A percentile compares a stretch with the other conserved stretches of the same genome.
Evolutionary conservation across 2,329 filamentous ascomycete genomes (phyloP).

Genomic region (Aspergillaceae sp.): DNA sequence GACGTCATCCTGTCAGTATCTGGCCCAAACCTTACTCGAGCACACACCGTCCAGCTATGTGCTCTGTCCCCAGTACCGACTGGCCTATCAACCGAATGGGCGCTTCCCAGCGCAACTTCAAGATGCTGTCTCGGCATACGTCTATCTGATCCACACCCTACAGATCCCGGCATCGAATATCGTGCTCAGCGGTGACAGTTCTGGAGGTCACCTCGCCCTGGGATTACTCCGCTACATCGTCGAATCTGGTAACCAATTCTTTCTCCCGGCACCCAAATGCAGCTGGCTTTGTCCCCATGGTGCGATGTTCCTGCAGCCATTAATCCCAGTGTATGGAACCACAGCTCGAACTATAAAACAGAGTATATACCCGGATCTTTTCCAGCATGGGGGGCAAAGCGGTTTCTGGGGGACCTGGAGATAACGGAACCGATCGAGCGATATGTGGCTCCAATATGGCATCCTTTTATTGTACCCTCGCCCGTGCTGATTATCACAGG

Average conservation of each 20-base stretch:
- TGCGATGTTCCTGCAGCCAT: conserved; percentile 6
- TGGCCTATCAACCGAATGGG: conserved; percentile 10
- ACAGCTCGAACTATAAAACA: conserved; percentile 8
- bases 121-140: conserved; percentile 16
- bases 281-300: conserved; percentile 12
- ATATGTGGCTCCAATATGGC: conserved; percentile 9
- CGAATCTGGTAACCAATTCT: conserved; percentile 2
- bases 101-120: conserved; percentile 18
- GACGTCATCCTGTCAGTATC: conserved; percentile 7
- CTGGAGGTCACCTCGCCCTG: conserved; percentile 15
- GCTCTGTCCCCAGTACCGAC: conserved; percentile 15
- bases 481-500: conserved; percentile 12
- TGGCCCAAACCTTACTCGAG: conserved; percentile 8
- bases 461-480: conserved; percentile 13
- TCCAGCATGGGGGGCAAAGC: conserved; percentile 8
- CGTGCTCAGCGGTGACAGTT: conserved; percentile 16
- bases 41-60: conserved; percentile 7
- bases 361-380: conserved; percentile 9
- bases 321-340: conserved; percentile 4
- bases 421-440: conserved; percentile 6
- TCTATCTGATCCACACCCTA: conserved; percentile 11
- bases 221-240: conserved; percentile 15
- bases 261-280: conserved; percentile 11
- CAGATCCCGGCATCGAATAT: conserved; percentile 13
- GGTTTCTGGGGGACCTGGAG: conserved; percentile 6